Evolutionary conservation across 805 yeast genomes (phyloP), one percentile per base, ranked within the genome.

Genomic region (Wickerhamomyces kurtzmanii): DNA sequence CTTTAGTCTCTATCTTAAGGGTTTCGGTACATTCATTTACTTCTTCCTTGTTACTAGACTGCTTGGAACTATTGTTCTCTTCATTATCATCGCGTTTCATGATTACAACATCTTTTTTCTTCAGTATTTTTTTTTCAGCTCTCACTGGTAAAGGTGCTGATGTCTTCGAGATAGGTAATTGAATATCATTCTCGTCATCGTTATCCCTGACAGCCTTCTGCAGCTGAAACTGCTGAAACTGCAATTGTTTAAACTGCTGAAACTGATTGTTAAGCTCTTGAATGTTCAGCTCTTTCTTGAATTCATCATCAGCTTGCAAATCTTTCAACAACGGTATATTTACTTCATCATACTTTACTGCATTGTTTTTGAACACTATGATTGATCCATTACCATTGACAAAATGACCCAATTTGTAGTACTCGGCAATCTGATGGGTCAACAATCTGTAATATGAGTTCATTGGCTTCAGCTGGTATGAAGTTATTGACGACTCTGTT

Each of bases 391-490:
- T 74, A 17, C 43, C 38, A 38, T 63, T 68, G 9, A 71, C 38
- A 7, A 62, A 63, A 42, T 80, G 87, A 23, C 73, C 74, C 31
- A 79, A 47, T 15, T 61, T 55, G 42, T 77, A 75, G 45, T 76
- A 77, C 21, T 73, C 78, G 5, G 86, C 82, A 20, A 78, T 54
- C 38, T 77, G 80, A 49, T 81, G 87, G 1, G 79, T 65, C 30
- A 81, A 51, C 25, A 81, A 55, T 38, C 89, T 55, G 38, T 71
- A 74, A 47, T 75, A 80, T 3, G 85, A 75, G 47, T 80, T 80
- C 65, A 73, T 65, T 6, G 49, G 50, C 15, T 39, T 59, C 53
- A 59, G 56, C 41, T 17, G 65, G 49, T 45, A 61, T 37, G 50
- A 60, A 40, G 43, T n/a, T n/a, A n/a, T n/a, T n/a, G n/a, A n/a